A percentile compares a stretch with the other conserved stretches of the same genome.
Evolutionary conservation across 2,329 filamentous ascomycete genomes (phyloP).

Genomic region (Alternaria longipes): DNA sequence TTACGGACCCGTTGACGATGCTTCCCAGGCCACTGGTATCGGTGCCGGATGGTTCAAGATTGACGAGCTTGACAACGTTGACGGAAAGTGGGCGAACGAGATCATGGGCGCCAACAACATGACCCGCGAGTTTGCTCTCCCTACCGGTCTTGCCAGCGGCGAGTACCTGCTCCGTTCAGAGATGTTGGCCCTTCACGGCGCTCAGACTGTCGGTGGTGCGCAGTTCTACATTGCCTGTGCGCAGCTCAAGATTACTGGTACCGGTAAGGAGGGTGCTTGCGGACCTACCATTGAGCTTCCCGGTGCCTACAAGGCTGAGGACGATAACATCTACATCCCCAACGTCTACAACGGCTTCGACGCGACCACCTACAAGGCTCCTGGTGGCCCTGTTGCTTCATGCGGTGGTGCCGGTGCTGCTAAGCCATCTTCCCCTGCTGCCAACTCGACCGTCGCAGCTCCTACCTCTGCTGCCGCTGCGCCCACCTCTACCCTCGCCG

Average conservation of each 20-base stretch:
- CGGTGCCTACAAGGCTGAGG: conserved; percentile 47
- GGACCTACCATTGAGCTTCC: conserved; percentile 54
- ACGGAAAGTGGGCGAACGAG: conserved; percentile 46
- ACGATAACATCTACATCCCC: conserved; percentile 49
- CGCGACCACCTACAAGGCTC: conserved; percentile 38
- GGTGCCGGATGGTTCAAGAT: conserved; percentile 52
- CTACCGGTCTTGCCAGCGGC: conserved; percentile 52
- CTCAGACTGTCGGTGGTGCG: conserved; percentile 46
- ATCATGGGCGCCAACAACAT: conserved; percentile 53
- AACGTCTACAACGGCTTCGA: conserved; percentile 50
- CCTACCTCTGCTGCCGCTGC: conserved; percentile 11
- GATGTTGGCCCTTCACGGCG: conserved; percentile 58
- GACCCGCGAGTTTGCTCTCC: conserved; percentile 50
- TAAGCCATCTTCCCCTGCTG: conserved; percentile 9
- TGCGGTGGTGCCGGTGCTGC: conserved; percentile 37
- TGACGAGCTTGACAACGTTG: conserved; percentile 40
- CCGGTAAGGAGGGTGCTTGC: conserved; percentile 48
- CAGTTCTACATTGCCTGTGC: conserved; percentile 57
- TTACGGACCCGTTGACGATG: conserved; percentile 65
- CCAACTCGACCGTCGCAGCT: conserved; percentile 23
- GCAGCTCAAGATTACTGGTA: conserved; percentile 56
- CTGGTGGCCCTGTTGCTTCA: conserved; percentile 39
- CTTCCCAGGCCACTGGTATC: conserved; percentile 39
- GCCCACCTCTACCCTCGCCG: conserved; percentile 11
- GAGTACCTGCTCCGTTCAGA: conserved; percentile 55